Base-by-base conservation (phyloP, 164 flowering plant species). In the Pachysandra terminalis region DNA sequence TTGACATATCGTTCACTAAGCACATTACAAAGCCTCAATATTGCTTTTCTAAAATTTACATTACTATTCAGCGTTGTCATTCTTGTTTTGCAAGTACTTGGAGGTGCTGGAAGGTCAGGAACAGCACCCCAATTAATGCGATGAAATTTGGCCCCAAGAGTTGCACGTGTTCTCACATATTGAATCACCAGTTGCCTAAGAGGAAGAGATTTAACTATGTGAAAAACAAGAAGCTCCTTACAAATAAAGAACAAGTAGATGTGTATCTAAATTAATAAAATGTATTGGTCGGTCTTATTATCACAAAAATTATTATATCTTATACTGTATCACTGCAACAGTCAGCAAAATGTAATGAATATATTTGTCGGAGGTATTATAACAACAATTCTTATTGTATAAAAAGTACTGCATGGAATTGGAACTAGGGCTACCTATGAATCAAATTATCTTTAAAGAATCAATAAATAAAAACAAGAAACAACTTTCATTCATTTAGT, bases 21-120 rank as follows among this genome's bases (percentile, higher is more conserved):
- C 74, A 84, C 35, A 71, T 80, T 90, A 70, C 93, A 87, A 7
- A 95, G 87, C 74, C 78, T 85, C 90, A 86, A 81, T 56, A 95
- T 17, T 60, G 89, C 80, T 74, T 75, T 82, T 74, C 94, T 81
- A 65, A 89, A 84, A 56, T 64, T 77, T 56, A 17, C 25, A 66
- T 79, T 77, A 19, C 72, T 74, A 6, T 79, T 90, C 48, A 95
- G 79, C 12, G 49, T 9, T 49, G 87, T 64, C 81, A 95, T 85
- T 83, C 94, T 82, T 77, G 85, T 87, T 56, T 77, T 80, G 81
- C 97, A 90, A 49, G 82, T 53, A 58, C 59, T 73, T 58, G 89
- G 92, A 75, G 87, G 86, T 32, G 93, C 97, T 53, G 97, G 97
- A 68, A 95, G 90, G 61, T 85, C 88, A 70, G 81, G 66, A 78